Evolutionary conservation across 2,329 filamentous ascomycete genomes (phyloP), one percentile per base, ranked within the genome.

Genomic region (Trichophyton benhamiae): DNA sequence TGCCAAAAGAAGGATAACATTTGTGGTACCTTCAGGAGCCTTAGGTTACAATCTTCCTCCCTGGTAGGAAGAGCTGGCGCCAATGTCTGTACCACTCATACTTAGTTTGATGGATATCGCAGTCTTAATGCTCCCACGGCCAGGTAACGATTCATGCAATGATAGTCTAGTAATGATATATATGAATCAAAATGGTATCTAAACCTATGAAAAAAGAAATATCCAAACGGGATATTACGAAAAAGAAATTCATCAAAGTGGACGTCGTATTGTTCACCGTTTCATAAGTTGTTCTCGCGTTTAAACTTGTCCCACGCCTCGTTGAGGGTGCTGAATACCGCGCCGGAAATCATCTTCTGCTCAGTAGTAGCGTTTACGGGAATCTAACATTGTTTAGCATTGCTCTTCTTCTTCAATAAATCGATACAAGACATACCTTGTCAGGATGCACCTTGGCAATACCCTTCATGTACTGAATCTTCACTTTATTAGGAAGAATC

Each of bases 391-490:
- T 3, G 20, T 30, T 30, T 30, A 30, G 33, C 13, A n/a, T 60
- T 46, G 55, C 22, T 58, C 13, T 59, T 25, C 8, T 22, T 52
- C 8, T 20, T 22, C 9, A 61, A 42, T 7, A 27, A 36, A 27
- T 60, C 15, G 63, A 63, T 63, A 17, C 64, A 67, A 74, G n/a
- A 22, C 84, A 75, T 80, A 96, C 94, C 87, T 99, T 99, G 74
- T 99, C 94, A 63, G 94, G 94, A 80, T 99, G 94, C 67, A 94
- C 94, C 80, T 96, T 97, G 9, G 87, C 89, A 81, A 99, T 97
- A 4, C 92, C 94, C 82, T 96, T 96, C 94, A 99, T 97, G 72
- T 99, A 99, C 63, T 88, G 81, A 66, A 99, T 87, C 83, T 99
- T 99, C 73, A 97, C 94, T 80, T 92, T 96, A 67, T 89, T 91